Evolutionary conservation across 148 eudicot genomes (phyloP).

Genomic region (Nyssa sinensis): DNA sequence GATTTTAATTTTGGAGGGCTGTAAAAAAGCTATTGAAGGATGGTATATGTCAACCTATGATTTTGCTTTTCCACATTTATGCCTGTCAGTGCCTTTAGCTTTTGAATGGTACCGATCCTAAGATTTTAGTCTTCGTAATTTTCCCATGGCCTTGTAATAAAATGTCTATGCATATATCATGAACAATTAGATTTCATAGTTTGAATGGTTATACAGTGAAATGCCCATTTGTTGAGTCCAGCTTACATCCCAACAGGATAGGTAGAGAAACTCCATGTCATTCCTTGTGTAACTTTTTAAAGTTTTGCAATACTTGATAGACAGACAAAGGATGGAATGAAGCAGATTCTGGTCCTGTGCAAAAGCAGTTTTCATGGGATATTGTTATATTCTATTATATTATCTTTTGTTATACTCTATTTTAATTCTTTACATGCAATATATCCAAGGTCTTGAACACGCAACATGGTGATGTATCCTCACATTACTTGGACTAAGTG

Average conservation of each 20-base stretch:
- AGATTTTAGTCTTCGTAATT: too few species aligned
- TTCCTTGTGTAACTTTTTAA: too few species aligned
- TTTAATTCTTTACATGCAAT: background rate
- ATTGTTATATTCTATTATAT: background rate
- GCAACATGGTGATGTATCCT: background rate
- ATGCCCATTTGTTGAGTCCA: background rate
- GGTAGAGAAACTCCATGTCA: background rate
- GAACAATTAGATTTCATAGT: too few species aligned
- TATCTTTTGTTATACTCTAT: too few species aligned
- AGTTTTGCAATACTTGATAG: background rate
- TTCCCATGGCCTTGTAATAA: constrained; percentile 5
- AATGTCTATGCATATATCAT: background rate
- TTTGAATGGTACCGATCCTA: too few species aligned
- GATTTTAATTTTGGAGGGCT: too few species aligned
- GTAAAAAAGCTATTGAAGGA: too few species aligned
- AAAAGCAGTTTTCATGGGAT: background rate
- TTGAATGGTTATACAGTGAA: too few species aligned
- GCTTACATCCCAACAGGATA: background rate
- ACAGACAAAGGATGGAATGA: background rate
- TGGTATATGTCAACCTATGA: too few species aligned
- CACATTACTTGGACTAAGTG: background rate
- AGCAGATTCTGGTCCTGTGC: background rate
- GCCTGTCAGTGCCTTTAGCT: too few species aligned
- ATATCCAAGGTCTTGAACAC: background rate
- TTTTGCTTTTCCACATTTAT: too few species aligned